Evolutionary conservation across 1,139 yeast genomes (phyloP), one percentile per base, ranked within the genome.

Genomic region (Sugiyamaella xylanicola): DNA sequence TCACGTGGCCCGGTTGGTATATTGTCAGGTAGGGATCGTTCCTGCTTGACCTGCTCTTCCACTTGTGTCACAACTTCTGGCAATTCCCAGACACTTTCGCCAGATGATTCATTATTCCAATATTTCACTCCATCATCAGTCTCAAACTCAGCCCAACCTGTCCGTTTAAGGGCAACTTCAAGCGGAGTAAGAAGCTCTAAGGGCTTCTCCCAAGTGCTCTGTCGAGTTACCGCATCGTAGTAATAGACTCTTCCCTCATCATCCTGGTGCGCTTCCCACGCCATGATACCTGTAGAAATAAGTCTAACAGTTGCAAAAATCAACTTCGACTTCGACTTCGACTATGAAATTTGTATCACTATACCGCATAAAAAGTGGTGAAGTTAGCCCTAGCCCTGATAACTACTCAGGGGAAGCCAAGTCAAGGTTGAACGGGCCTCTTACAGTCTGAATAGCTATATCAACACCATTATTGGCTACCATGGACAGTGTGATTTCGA

Each of bases 131-230:
- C 95, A 17, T 85, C 93, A 36, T 86, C 89, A 0, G 93, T 83
- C 1, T 75, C 72, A 59, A 75, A 76, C 57, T 78, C 81, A 51
- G 77, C 77, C 97, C 97, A 92, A n/a, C 75, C 72, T 25, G 77
- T 67, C 39, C 67, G 62, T 11, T 66, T 68, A 37, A 79, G 65
- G 9, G 74, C 74, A 40, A 65, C 60, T 54, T 77, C 72, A 3
- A 58, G 48, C 13, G 62, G 65, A 3, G 77, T 71, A 57, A 66
- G 69, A 36, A 79, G 66, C 51, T 74, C 84, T 27, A 75, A 82
- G 0, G 97, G 97, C 60, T 84, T 81, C 7, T 86, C 88, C 96
- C 97, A 91, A 48, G 85, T 82, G 0, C 96, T 85, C 63, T 84
- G 84, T 53, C 83, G 80, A 0, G 95, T 86, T 39, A 68, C 77